Evolutionary conservation across 345 rosid species (phyloP), one percentile per base, ranked within the genome.

Genomic region (Garcia nutans): DNA sequence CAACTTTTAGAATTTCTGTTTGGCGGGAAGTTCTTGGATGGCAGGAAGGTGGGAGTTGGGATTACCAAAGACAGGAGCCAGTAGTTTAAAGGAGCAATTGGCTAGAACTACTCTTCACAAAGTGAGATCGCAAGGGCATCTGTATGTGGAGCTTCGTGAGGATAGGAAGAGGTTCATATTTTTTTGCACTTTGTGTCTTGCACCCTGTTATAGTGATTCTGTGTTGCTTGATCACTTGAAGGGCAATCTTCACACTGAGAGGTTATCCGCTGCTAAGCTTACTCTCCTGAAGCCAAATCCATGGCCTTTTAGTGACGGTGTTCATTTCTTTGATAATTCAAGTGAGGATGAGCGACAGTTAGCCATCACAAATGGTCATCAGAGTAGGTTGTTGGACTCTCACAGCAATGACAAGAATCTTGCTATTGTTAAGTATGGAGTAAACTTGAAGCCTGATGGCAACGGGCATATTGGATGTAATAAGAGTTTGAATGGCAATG

Each of bases 291-390:
- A 86, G 64, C 83, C 84, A 2, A 96, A 92, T 50, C 97, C 98
- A 0, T 92, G 98, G 97, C 99, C 99, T 56, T 93, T 96, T 47
- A 89, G 81, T 66, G 98, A 96, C 49, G 98, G 98, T 49, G 84
- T 93, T 67, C 83, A 88, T 76, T 96, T 93, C 89, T 96, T 93
- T 80, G 88, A 87, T 62, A 83, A 69, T 55, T 83, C 87, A 12
- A 79, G 44, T 17, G 89, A 83, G 65, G 76, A 77, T 33, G 86
- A 80, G 71, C 84, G 81, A 63, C 82, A 68, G 47, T 33, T 74
- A 28, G 76, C 23, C 8, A 44, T 71, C 71, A 16, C 76, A 15
- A 72, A 83, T 61, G 81, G 68, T 58, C 55, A 74, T 75, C 49
- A 11, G 20, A 60, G 67, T 68, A 76, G 75, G 59, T 54, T 77